A percentile compares a stretch with the other conserved stretches of the same genome.
phyloP scores from a whole-genome alignment of 768 basidiomycete genomes.

The Psilocybe sp. region DNA sequence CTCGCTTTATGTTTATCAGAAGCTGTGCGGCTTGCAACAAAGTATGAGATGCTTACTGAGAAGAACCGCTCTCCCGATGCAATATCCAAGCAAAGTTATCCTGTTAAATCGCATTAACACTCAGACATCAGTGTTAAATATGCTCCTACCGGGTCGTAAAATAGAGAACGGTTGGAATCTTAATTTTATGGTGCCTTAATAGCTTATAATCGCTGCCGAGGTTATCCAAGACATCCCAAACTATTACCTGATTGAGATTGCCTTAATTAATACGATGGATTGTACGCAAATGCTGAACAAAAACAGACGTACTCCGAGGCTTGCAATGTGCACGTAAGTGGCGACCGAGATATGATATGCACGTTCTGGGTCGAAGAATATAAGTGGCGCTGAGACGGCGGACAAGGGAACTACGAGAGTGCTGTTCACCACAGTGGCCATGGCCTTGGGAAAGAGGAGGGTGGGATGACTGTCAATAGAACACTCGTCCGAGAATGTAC shows the following conservation, averaged over 20 bases:
- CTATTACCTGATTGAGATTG: slow-evolving; percentile 6
- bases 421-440: too few relatives aligned
- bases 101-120: neutral
- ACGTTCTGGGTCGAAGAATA: slow-evolving; percentile 4
- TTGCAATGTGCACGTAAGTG: slow-evolving; percentile 6
- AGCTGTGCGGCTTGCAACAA: neutral
- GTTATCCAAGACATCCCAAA: slow-evolving; percentile 15
- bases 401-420: neutral
- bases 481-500: too few relatives aligned
- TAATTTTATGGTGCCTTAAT: slow-evolving; percentile 3
- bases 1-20: neutral
- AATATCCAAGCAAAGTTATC: slow-evolving; percentile 12
- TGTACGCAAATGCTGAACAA: slow-evolving; percentile 3
- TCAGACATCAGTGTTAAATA: neutral
- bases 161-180: slow-evolving; percentile 12
- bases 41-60: slow-evolving; percentile 12
- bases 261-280: neutral
- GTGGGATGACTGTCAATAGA: too few relatives aligned
- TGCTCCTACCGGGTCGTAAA: slow-evolving; percentile 12
- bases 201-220: slow-evolving; percentile 9
- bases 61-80: slow-evolving; percentile 12
- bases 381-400: slow-evolving; percentile 6
- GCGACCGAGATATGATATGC: slow-evolving; percentile 7
- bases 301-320: slow-evolving; percentile 1
- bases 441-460: too few relatives aligned